phyloP scores from a whole-genome alignment of 2,329 filamentous ascomycete genomes.

The Aspergillus arachidicola region DNA sequence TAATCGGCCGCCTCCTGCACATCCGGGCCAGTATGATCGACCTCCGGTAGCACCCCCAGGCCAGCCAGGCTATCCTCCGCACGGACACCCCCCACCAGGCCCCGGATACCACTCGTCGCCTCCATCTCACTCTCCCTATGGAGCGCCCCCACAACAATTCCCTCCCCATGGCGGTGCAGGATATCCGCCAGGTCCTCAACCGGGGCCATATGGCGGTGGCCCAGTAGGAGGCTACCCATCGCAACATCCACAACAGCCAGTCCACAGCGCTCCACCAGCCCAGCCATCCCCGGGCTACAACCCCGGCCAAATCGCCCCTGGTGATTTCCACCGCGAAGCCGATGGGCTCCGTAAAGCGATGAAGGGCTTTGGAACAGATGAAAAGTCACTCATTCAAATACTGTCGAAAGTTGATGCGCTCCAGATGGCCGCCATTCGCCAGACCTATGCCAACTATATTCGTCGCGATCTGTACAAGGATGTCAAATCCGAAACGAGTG shows the following conservation, averaged over 20 bases:
- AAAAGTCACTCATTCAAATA: constrained; percentile 71
- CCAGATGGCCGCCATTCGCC: constrained; percentile 70
- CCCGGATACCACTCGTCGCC: constrained; percentile 12
- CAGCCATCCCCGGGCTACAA: constrained; percentile 75
- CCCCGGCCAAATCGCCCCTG: constrained; percentile 66
- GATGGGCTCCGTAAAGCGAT: constrained; percentile 76
- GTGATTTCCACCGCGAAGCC: constrained; percentile 69
- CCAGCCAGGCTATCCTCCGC: constrained; percentile 34
- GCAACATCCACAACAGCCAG: constrained; percentile 35
- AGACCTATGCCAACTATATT: constrained; percentile 67
- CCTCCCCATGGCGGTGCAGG: constrained; percentile 21
- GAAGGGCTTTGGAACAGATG: constrained; percentile 92
- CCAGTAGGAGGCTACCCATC: constrained; percentile 25
- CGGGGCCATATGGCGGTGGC: constrained; percentile 29
- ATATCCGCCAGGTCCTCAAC: constrained; percentile 27
- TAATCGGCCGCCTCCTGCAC: constrained; percentile 1
- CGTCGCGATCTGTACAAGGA: constrained; percentile 72
- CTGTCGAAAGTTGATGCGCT: constrained; percentile 75
- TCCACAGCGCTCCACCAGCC: constrained; percentile 49
- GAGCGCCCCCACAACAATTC: constrained; percentile 18
- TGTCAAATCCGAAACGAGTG: constrained; percentile 74
- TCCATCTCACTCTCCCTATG: constrained; percentile 20
- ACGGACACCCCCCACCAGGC: constrained; percentile 19
- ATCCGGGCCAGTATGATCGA: constrained; percentile 21
- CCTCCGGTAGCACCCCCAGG: constrained; percentile 26